Percentiles rank a stretch among this genome's conserved stretches.
phyloP scores from a whole-genome alignment of 176 grass and related monocot species.

The Cenchrus americanus region DNA sequence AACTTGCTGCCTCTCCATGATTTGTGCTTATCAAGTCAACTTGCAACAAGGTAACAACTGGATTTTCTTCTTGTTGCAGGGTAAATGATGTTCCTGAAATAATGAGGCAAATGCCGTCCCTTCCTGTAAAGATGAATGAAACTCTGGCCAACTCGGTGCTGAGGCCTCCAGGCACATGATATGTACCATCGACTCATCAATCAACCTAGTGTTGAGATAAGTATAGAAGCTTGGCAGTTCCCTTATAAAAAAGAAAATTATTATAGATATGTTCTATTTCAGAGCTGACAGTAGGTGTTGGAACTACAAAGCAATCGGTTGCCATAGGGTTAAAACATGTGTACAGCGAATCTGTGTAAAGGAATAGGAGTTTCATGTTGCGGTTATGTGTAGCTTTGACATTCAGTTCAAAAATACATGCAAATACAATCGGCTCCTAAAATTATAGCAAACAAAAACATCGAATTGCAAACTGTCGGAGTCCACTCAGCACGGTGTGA shows the following conservation, averaged over 20 bases:
- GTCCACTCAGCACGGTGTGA: not conserved
- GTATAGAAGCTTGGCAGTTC: conserved; percentile 22
- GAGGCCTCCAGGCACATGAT: conserved; percentile 39
- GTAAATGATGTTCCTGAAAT: conserved; percentile 73
- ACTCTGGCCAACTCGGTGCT: conserved; percentile 75
- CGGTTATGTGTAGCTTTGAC: conserved; percentile 2
- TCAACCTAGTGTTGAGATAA: not conserved
- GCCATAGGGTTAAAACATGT: conserved; percentile 37
- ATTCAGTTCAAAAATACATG: not conserved
- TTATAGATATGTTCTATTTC: conserved; percentile 39
- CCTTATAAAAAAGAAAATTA: not conserved
- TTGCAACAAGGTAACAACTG: not conserved
- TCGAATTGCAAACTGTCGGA: not conserved
- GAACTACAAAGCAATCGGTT: conserved; percentile 36
- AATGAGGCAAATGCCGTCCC: conserved; percentile 95
- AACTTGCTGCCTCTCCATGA: not conserved
- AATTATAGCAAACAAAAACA: not conserved
- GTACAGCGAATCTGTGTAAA: conserved; percentile 40
- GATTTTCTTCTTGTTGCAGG: conserved; percentile 49
- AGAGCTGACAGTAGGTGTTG: conserved; percentile 38
- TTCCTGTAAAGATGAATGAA: conserved; percentile 85
- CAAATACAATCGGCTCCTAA: not conserved
- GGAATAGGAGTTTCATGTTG: conserved; percentile 12
- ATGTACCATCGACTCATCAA: not conserved
- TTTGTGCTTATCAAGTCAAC: not conserved